Conservation (phyloP, 2,329 filamentous ascomycete genomes). For the Fusarium drepaniforme region DNA sequence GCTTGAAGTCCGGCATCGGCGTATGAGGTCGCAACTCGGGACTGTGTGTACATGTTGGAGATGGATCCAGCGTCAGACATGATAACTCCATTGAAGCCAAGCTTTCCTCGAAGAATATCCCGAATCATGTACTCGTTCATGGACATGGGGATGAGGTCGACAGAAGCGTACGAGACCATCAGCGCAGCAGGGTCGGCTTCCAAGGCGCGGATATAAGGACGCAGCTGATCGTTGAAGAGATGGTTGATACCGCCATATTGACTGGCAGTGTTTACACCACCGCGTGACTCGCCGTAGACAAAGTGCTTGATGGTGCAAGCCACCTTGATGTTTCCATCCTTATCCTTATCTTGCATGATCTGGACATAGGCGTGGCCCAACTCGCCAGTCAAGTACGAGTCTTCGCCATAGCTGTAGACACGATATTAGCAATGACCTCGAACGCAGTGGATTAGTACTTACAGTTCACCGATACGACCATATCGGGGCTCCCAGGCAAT, state of each 20-base stretch:
- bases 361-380: constrained; percentile 49
- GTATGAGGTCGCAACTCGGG: constrained; percentile 43
- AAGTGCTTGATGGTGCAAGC: constrained; percentile 53
- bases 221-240: constrained; percentile 48
- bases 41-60: constrained; percentile 43
- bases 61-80: constrained; percentile 50
- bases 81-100: constrained; percentile 49
- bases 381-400: constrained; percentile 46
- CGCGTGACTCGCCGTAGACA: constrained; percentile 48
- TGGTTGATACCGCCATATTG: constrained; percentile 50
- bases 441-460: background rate
- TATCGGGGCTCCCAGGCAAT: constrained; percentile 48
- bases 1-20: constrained; percentile 44
- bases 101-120: constrained; percentile 38
- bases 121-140: constrained; percentile 48
- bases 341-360: constrained; percentile 51
- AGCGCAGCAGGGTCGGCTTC: constrained; percentile 45
- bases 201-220: constrained; percentile 47
- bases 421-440: constrained; percentile 20
- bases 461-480: constrained; percentile 36
- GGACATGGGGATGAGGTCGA: constrained; percentile 48
- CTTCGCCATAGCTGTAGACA: constrained; percentile 48
- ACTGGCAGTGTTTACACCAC: constrained; percentile 50
- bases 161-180: constrained; percentile 49
- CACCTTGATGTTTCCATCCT: constrained; percentile 48